Conservation (phyloP, 164 flowering plant genomes). For the Echeveria elegans region DNA sequence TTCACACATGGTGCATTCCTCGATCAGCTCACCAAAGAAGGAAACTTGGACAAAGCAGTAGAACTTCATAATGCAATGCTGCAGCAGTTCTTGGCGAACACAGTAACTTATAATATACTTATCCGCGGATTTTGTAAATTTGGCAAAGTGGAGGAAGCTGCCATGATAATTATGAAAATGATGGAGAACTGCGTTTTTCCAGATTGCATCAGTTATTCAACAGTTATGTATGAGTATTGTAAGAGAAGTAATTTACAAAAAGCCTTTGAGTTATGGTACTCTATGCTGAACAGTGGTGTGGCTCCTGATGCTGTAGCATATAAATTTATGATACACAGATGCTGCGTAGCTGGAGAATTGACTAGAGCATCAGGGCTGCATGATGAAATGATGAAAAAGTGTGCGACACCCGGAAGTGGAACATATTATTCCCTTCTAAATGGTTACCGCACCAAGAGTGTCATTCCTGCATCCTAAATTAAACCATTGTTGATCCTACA, state of each 20-base stretch:
- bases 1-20: constrained; percentile 76
- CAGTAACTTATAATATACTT: constrained; percentile 68
- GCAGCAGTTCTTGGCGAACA: constrained; percentile 44
- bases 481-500: background rate
- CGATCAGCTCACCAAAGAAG: constrained; percentile 46
- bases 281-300: constrained; percentile 52
- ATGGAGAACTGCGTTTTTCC: constrained; percentile 36
- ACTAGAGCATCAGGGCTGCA: constrained; percentile 49
- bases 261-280: constrained; percentile 61
- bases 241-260: constrained; percentile 39
- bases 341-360: constrained; percentile 50
- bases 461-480: background rate
- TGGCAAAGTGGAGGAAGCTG: constrained; percentile 55
- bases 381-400: constrained; percentile 57
- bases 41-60: constrained; percentile 57
- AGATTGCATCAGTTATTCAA: constrained; percentile 82
- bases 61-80: constrained; percentile 56
- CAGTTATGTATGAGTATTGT: constrained; percentile 58
- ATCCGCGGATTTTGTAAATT: constrained; percentile 70
- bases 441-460: background rate
- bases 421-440: background rate
- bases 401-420: constrained; percentile 1
- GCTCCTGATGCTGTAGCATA: constrained; percentile 70
- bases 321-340: constrained; percentile 60
- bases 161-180: constrained; percentile 46